Evolutionary conservation across 75 land plant species (phyloP), one percentile per base, ranked within the genome.

Genomic region (Pinus albicaulis): DNA sequence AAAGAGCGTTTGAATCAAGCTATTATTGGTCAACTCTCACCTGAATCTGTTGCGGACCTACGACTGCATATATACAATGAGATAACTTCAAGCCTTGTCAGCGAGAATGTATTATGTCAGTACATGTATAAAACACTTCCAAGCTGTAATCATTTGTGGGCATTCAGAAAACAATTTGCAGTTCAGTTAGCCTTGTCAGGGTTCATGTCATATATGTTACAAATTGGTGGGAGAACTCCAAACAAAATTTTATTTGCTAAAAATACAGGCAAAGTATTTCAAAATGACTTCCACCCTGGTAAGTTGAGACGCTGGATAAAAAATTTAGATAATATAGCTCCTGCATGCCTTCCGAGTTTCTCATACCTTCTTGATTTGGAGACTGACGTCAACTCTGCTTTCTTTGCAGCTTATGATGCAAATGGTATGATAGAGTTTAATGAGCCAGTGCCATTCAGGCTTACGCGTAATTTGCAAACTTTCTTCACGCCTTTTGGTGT

Each of bases 171-270:
- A 89, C 99, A 98, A 84, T 98, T 98, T 88, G 96, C 99, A 38
- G 81, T 91, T 76, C 99, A 98, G 81, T 69, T 98, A 73, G 99
- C 98, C 31, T 90, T 98, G 34, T 98, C 98, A 22, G 92, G 98
- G 58, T 95, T 98, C 77, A 91, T 98, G 89, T 98, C 99, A n/a
- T 98, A 80, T 83, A 98, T 98, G 96, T 85, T 98, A n/a, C 99
- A 95, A 62, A 98, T 98, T 77, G 99, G 99, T 52, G 99, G 96
- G 25, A 82, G 99, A 53, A 87, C 99, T 20, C 99, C 99, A 41
- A 98, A 98, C 76, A 98, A 98, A 77, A 98, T 95, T 64, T 80
- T 95, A 16, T 98, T 98, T 85, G 98, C 99, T 2, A 95, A 93
- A 80, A 98, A 95, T 78, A 98, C 99, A 20, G 99, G 99, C 64